Evolutionary conservation across 108 stramenopile genomes (phyloP).

Genomic region (Discostella pseudostelligera): DNA sequence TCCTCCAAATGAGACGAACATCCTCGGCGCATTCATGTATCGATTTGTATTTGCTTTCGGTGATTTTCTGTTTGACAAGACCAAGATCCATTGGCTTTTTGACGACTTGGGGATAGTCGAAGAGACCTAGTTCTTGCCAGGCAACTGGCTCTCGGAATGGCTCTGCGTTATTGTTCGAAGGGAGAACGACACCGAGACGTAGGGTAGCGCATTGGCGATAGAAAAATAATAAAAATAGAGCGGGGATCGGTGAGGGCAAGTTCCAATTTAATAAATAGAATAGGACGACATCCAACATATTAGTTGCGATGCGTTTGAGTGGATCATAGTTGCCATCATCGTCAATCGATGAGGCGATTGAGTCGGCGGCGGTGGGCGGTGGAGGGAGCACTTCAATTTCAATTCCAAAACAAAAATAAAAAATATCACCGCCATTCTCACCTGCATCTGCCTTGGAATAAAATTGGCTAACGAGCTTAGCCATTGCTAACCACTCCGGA

Average conservation of each 20-base stretch:
- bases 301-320: no score
- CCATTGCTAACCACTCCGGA: slow-evolving; percentile 52
- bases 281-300: no score
- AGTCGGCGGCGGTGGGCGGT: neutral
- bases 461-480: slow-evolving; percentile 67
- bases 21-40: slow-evolving; percentile 85
- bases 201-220: neutral
- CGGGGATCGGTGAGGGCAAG: slow-evolving; percentile 7
- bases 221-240: slow-evolving; percentile 11
- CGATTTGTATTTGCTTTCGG: slow-evolving; percentile 68
- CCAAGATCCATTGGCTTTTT: slow-evolving; percentile 96
- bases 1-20: slow-evolving; percentile 92
- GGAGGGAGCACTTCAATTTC: neutral
- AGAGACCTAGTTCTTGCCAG: slow-evolving; percentile 90
- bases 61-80: slow-evolving; percentile 83
- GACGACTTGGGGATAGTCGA: slow-evolving; percentile 92
- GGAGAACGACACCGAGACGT: neutral
- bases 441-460: slow-evolving; percentile 74
- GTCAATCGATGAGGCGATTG: no score
- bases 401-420: neutral
- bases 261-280: neutral
- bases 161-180: slow-evolving; percentile 36
- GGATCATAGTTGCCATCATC: no score
- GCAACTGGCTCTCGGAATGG: slow-evolving; percentile 96
- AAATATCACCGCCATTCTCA: slow-evolving; percentile 22